Evolutionary conservation across 1,284 basidiomycete genomes (phyloP).

Genomic region (Salmacisia buchloeana): DNA sequence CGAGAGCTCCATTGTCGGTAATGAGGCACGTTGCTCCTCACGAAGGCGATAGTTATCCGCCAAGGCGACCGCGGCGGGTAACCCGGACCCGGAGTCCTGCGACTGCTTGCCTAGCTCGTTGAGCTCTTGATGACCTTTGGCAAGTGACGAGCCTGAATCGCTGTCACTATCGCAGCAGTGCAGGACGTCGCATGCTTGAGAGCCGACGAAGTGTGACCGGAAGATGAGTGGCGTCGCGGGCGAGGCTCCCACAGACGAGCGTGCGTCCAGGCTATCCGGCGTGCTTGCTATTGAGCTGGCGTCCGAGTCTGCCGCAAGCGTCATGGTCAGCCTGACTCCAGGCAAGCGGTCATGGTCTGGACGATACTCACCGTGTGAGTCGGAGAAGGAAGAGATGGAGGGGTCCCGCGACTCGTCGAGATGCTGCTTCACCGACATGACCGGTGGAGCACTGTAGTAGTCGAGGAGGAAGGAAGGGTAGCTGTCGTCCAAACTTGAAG

Average conservation of each 20-base stretch:
- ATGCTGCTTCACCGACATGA: conserved; percentile 8
- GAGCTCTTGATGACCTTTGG: too few relatives aligned
- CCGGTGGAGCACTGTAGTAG: background rate
- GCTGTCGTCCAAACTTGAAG: background rate
- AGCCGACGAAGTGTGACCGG: background rate
- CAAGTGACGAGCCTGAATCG: too few relatives aligned
- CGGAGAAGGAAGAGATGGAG: background rate
- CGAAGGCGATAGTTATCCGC: too few relatives aligned
- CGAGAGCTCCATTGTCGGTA: too few relatives aligned
- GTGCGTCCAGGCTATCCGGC: background rate
- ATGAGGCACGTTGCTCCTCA: too few relatives aligned
- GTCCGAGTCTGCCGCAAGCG: background rate
- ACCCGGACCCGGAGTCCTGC: too few relatives aligned
- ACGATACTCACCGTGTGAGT: conserved; percentile 1
- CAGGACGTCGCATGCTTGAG: background rate
- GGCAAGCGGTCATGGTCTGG: too few relatives aligned
- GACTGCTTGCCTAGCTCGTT: too few relatives aligned
- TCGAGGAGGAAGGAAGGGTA: background rate
- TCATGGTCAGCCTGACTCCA: background rate
- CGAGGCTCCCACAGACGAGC: background rate
- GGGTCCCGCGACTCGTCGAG: conserved; percentile 5
- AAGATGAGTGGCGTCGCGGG: conserved; percentile 1
- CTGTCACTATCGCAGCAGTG: too few relatives aligned
- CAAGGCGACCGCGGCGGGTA: too few relatives aligned
- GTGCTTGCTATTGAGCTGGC: background rate